Conservation (phyloP, 1,284 basidiomycete genomes). For the Laetiporus sulphureus region DNA sequence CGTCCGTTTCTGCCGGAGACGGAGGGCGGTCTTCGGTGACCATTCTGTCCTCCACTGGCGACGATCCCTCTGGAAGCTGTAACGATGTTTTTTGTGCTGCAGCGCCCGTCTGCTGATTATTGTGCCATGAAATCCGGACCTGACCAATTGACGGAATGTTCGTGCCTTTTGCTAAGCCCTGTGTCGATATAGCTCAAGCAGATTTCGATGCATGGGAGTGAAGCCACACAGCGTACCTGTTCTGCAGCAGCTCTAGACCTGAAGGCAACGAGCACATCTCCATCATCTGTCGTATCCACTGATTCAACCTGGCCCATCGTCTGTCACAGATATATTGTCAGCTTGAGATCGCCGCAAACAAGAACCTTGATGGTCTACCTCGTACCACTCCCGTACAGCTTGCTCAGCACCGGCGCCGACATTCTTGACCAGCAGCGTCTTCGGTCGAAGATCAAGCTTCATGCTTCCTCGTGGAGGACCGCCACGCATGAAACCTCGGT, state of each 20-base stretch:
- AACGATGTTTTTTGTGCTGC: conserved; percentile 13
- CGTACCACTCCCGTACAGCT: conserved; percentile 76
- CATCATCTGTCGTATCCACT: conserved; percentile 43
- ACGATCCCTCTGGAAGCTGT: conserved; percentile 11
- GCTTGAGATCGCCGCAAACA: no score
- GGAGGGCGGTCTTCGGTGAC: conserved; percentile 6
- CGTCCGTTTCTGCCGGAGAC: conserved; percentile 9
- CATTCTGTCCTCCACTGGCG: conserved; percentile 10
- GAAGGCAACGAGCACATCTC: conserved; percentile 60
- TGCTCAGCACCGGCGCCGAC: conserved; percentile 48
- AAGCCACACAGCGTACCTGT: conserved; percentile 40
- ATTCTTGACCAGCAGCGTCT: conserved; percentile 72
- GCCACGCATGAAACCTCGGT: conserved; percentile 58
- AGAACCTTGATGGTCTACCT: no score
- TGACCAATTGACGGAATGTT: conserved; percentile 56
- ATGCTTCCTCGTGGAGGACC: conserved; percentile 62
- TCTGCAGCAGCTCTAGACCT: conserved; percentile 67
- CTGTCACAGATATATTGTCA: no score
- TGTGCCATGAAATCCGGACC: conserved; percentile 63
- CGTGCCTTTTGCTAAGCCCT: conserved; percentile 65
- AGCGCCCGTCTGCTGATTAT: conserved; percentile 26
- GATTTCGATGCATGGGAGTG: conserved; percentile 2
- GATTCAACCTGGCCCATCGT: conserved; percentile 62
- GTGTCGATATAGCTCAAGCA: neutral
- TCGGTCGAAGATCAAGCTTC: conserved; percentile 89